Base-by-base conservation (phyloP, 306 rosid species). In the Dicorynia guianensis region DNA sequence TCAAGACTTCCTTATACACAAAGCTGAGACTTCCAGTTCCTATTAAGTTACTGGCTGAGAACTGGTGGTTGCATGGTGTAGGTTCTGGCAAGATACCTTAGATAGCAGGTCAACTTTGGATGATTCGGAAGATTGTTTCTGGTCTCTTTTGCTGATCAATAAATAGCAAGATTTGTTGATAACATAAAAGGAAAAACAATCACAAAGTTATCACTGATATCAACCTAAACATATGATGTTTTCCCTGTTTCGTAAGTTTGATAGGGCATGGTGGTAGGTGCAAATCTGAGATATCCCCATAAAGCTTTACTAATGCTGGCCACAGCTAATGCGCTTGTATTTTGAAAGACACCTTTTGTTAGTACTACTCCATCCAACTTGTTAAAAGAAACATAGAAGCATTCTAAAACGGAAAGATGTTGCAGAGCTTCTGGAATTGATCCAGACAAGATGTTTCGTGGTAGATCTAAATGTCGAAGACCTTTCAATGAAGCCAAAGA, bases 21-120 rank as follows among this genome's bases (percentile, higher is more conserved):
- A 25, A 1, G 30, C 30, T 2, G 30, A 25, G 2, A 25, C 30
- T 25, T 25, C 30, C 30, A 25, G 1, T 25, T 25, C 30, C 30
- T 1, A 25, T 25, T 2, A 25, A 25, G 1, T 25, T 25, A 2
- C 30, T 25, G 2, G 30, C 2, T 25, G 30, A 25, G 30, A 25
- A 25, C 30, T 25, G 30, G 30, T 25, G 30, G 30, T 25, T 25
- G 30, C 30, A 25, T 25, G 30, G 30, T 25, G 30, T 25, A 78
- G 36, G 11, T 70, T 70, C n/a, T 59, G 25, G 61, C 70, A 71
- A 35, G 82, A 78, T 10, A 60, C 11, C 11, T 30, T 67, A 10
- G 11, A 50, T 1, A 25, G 30, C 2, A 2, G 30, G 30, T 50
- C 56, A 40, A 40, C 10, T 5, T 1, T 40, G 1, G 6, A 5